Evolutionary conservation across 225 moss, liverwort and hornwort genomes (phyloP), one percentile per base, ranked within the genome.

Genomic region (Takakia lepidozioides): DNA sequence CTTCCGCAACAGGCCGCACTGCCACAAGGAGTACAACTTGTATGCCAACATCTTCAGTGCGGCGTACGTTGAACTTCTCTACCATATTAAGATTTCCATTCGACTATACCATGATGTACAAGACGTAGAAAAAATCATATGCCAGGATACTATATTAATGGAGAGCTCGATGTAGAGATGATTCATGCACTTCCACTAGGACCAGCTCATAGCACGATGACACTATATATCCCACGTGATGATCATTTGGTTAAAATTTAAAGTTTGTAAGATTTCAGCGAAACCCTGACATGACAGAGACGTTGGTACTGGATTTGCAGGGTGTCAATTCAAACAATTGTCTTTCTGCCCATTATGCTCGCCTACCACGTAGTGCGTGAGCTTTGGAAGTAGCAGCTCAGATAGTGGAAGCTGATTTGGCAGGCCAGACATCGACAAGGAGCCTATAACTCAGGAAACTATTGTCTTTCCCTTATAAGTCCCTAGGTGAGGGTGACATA

Each of bases 271-370:
- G n/a, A n/a, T n/a, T n/a, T 43, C 34, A n/a, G n/a, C n/a, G n/a
- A n/a, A n/a, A n/a, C n/a, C n/a, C n/a, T n/a, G n/a, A n/a, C n/a
- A n/a, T n/a, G n/a, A n/a, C n/a, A n/a, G n/a, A n/a, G n/a, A n/a
- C n/a, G n/a, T n/a, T n/a, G n/a, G n/a, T n/a, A n/a, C n/a, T n/a
- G n/a, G 51, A 23, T 22, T 13, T 62, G 54, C 84, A 92, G 92
- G 25, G 82, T 92, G 17, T 66, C 86, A 10, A 38, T 82, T 6
- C 92, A 93, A 56, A 80, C 83, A 17, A 43, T 83, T 4, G 29
- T 85, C 25, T 93, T 93, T 58, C 38, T 93, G 63, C 92, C 92
- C 25, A 56, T 93, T 56, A 62, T 81, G 49, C 19, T 88, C 36
- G 63, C 51, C 11, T 93, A 88, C 56, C 78, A 85, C 63, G 54